These are phyloP conservation scores for Nitzschia palea DNA, from an alignment of 108 stramenopile species.

Conservation along the genomic window DNA sequence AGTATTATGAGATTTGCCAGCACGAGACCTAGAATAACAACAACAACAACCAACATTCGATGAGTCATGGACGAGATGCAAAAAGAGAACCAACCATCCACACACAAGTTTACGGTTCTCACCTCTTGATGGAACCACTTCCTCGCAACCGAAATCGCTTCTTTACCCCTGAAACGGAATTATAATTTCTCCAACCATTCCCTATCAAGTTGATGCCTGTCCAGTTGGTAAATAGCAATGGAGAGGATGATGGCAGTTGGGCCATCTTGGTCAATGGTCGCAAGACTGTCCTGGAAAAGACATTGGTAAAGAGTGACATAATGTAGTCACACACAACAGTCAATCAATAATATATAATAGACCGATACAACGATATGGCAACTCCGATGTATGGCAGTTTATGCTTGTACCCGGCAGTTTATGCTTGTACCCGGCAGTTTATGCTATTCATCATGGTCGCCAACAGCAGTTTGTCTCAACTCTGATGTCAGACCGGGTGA, in stretches of 20 bases:
- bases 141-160: constrained; percentile 75
- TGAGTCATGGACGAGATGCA: neutral
- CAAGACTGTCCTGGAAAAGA: neutral
- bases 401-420: too few relatives aligned
- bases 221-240: neutral
- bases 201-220: too few relatives aligned
- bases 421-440: too few relatives aligned
- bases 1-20: constrained; percentile 75
- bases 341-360: too few relatives aligned
- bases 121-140: constrained; percentile 75
- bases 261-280: neutral
- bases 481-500: too few relatives aligned
- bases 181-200: constrained; percentile 35
- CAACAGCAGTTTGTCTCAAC: too few relatives aligned
- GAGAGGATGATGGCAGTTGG: neutral
- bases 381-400: too few relatives aligned
- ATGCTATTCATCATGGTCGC: too few relatives aligned
- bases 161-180: constrained; percentile 58
- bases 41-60: constrained; percentile 2
- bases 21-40: constrained; percentile 8
- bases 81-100: neutral
- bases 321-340: neutral
- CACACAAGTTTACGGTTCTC: constrained; percentile 10
- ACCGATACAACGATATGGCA: too few relatives aligned
- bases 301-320: neutral